Conservation (phyloP, 2,329 filamentous ascomycete species). For the Phaeophleospora eucalypticola region DNA sequence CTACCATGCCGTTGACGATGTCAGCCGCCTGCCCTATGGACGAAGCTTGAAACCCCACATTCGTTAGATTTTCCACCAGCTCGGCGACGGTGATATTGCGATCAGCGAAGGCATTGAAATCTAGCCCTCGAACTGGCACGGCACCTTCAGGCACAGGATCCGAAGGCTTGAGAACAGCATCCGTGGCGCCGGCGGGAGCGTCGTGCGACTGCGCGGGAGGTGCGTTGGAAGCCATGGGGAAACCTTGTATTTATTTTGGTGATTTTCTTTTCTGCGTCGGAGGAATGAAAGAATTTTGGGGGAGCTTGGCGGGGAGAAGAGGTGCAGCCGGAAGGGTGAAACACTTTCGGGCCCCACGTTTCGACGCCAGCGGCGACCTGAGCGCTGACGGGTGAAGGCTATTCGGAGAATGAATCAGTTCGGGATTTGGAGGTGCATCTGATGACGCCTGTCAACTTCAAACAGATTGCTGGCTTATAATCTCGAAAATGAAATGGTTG, state of each 20-base stretch:
- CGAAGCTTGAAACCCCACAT: conserved; percentile 81
- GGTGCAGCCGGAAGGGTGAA: too few relatives aligned
- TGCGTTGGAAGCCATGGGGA: conserved; percentile 19
- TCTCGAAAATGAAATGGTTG: background rate
- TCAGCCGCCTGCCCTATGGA: conserved; percentile 81
- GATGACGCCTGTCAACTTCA: background rate
- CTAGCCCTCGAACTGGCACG: conserved; percentile 81
- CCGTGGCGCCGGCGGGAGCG: conserved; percentile 51
- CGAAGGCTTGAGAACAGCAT: conserved; percentile 81
- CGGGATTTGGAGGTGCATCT: too few relatives aligned
- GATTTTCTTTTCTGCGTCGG: background rate
- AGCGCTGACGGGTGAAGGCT: too few relatives aligned
- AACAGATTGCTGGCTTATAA: background rate
- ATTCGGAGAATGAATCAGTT: too few relatives aligned
- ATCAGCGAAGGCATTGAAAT: conserved; percentile 78
- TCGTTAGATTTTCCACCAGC: conserved; percentile 72
- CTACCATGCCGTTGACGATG: conserved; percentile 94
- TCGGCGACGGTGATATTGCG: conserved; percentile 79
- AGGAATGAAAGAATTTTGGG: conserved; percentile 4
- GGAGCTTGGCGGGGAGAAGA: too few relatives aligned
- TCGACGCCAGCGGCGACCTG: too few relatives aligned
- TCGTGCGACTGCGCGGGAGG: conserved; percentile 26
- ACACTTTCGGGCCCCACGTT: too few relatives aligned
- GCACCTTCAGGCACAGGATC: conserved; percentile 73
- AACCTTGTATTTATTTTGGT: conserved; percentile 9